Evolutionary conservation across 2,329 filamentous ascomycete species (phyloP).

Genomic region (Fusarium buxicola): DNA sequence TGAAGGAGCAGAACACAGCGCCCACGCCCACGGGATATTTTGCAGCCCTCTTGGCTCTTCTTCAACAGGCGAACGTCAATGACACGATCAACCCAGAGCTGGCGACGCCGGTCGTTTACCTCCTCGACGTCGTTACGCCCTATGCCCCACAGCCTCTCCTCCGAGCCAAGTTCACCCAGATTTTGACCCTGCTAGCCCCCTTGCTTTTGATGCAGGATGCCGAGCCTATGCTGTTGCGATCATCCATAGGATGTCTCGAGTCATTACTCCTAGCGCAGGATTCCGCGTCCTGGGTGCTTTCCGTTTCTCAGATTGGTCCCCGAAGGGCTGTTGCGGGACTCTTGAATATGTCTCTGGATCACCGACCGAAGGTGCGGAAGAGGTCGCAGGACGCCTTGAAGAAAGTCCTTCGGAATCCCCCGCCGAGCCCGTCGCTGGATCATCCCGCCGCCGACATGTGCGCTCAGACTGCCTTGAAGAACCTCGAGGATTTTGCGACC

Average conservation of each 20-base stretch:
- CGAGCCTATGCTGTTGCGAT: slow-evolving; percentile 86
- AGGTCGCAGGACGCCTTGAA: slow-evolving; percentile 89
- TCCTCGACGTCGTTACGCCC: slow-evolving; percentile 91
- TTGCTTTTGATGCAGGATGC: slow-evolving; percentile 83
- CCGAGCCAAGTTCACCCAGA: slow-evolving; percentile 94
- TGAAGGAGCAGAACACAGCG: slow-evolving; percentile 87
- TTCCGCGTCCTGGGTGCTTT: slow-evolving; percentile 85
- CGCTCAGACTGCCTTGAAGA: slow-evolving; percentile 87
- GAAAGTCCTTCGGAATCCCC: slow-evolving; percentile 84
- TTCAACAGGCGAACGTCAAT: slow-evolving; percentile 78
- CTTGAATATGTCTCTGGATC: slow-evolving; percentile 85
- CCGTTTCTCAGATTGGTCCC: slow-evolving; percentile 84
- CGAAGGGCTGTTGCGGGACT: slow-evolving; percentile 88
- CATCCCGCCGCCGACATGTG: slow-evolving; percentile 97
- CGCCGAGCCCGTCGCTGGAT: slow-evolving; percentile 90
- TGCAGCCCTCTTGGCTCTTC: slow-evolving; percentile 89
- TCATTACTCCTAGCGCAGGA: slow-evolving; percentile 93
- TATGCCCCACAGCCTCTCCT: slow-evolving; percentile 87
- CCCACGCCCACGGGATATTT: slow-evolving; percentile 93
- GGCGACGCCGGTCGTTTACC: slow-evolving; percentile 88
- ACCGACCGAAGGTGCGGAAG: slow-evolving; percentile 92
- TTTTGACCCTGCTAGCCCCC: slow-evolving; percentile 86
- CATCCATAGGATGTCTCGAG: slow-evolving; percentile 93
- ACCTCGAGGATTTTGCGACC: slow-evolving; percentile 77
- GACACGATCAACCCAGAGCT: slow-evolving; percentile 83